These are phyloP conservation scores for Colletotrichum sp. DNA, from an alignment of 2,329 filamentous ascomycete species.

Conservation along the genomic window DNA sequence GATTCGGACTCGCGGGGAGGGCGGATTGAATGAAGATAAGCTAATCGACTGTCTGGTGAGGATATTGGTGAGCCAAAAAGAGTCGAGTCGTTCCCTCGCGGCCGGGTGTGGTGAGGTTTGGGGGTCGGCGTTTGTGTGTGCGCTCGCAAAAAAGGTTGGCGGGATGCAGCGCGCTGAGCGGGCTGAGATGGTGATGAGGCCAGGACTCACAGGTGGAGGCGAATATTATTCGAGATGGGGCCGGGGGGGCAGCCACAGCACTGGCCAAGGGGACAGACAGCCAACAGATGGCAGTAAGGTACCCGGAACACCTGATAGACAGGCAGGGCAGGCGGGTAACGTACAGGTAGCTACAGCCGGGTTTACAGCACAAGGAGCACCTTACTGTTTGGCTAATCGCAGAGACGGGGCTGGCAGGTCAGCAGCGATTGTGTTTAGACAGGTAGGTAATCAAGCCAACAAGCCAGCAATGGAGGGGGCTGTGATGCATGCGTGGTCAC, in stretches of 20 bases:
- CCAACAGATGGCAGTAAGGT: background rate
- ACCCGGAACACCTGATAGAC: background rate
- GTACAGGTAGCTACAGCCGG: background rate
- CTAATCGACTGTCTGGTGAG: background rate
- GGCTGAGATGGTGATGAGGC: constrained; percentile 15
- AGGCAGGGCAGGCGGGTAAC: background rate
- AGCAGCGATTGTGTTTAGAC: background rate
- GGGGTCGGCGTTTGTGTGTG: constrained; percentile 12
- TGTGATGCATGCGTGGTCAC: background rate
- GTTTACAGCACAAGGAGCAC: background rate
- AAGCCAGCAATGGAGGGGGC: background rate
- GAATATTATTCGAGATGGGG: constrained; percentile 21
- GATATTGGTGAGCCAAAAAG: background rate
- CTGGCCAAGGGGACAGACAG: constrained; percentile 5
- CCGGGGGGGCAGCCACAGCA: constrained; percentile 3
- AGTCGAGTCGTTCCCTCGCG: background rate
- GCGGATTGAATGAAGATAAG: background rate
- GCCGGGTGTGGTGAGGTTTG: background rate
- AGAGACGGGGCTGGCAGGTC: background rate
- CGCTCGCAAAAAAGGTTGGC: constrained; percentile 18
- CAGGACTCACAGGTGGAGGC: constrained; percentile 21
- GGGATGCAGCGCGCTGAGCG: constrained; percentile 18
- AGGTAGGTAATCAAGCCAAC: background rate
- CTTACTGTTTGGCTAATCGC: background rate
- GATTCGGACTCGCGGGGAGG: constrained; percentile 5